These are phyloP conservation scores for Nasturtium officinale DNA, from an alignment of 345 rosid genomes.

Conservation along the genomic window DNA sequence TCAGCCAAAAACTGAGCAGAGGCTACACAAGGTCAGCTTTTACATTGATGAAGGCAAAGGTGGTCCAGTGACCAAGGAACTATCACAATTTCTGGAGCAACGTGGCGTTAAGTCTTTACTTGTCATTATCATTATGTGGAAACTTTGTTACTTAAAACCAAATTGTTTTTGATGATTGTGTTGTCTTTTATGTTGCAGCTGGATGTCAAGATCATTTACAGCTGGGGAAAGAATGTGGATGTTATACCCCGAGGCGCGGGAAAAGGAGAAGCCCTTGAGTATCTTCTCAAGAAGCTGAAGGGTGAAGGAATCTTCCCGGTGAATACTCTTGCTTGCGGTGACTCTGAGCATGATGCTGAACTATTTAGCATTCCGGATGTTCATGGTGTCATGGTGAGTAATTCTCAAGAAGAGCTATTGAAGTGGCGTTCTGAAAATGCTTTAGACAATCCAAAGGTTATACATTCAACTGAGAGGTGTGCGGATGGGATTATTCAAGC, in stretches of 20 bases:
- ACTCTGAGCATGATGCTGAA: constrained; percentile 98
- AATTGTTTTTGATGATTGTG: constrained; percentile 10
- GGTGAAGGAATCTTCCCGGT: constrained; percentile 62
- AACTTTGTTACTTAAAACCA: constrained; percentile 20
- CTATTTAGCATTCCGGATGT: constrained; percentile 87
- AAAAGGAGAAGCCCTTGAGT: constrained; percentile 96
- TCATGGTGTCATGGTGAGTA: constrained; percentile 93
- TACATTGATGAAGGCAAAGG: constrained; percentile 80
- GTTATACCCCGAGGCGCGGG: constrained; percentile 90
- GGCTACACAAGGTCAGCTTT: constrained; percentile 93
- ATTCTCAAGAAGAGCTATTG: constrained; percentile 94
- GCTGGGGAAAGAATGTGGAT: constrained; percentile 92
- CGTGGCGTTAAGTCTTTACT: constrained; percentile 61
- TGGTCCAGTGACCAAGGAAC: constrained; percentile 59
- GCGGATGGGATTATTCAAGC: constrained; percentile 95
- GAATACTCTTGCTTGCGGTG: constrained; percentile 96
- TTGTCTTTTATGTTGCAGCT: constrained; percentile 49
- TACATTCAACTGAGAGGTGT: constrained; percentile 86
- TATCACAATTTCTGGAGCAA: constrained; percentile 60
- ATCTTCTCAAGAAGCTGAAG: constrained; percentile 74
- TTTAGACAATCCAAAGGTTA: constrained; percentile 66
- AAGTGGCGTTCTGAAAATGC: constrained; percentile 92
- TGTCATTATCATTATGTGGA: not conserved
- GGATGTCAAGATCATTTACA: constrained; percentile 84
- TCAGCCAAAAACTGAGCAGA: constrained; percentile 91